Percentiles rank a stretch among this genome's conserved stretches.
These are phyloP conservation scores for Oryza meyeriana DNA, from an alignment of 176 grass and related monocot species.

Conservation along the genomic window DNA sequence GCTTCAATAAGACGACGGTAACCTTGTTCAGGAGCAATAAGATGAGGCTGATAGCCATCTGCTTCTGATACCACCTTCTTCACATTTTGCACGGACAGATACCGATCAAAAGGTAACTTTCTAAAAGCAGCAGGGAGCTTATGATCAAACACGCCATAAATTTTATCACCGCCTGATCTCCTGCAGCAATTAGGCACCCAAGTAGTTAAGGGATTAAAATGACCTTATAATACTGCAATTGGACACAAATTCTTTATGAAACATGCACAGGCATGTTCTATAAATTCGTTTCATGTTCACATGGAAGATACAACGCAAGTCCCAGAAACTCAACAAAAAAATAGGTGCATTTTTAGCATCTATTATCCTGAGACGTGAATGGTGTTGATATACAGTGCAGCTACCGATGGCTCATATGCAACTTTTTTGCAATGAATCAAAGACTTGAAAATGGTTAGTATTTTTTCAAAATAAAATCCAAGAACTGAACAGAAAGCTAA, in stretches of 20 bases:
- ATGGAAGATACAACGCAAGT: neutral
- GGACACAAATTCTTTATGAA: neutral
- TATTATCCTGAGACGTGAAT: neutral
- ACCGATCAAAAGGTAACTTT: slow-evolving; percentile 59
- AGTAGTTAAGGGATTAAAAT: slow-evolving; percentile 17
- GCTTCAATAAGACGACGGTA: slow-evolving; percentile 56
- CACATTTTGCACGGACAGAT: slow-evolving; percentile 66
- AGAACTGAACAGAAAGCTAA: neutral
- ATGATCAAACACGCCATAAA: slow-evolving; percentile 65
- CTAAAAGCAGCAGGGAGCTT: slow-evolving; percentile 54
- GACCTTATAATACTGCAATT: neutral
- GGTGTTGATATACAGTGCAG: neutral
- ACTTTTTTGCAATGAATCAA: neutral
- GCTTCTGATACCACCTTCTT: slow-evolving; percentile 69
- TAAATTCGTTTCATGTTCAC: neutral
- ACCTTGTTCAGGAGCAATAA: slow-evolving; percentile 78
- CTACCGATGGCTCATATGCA: neutral
- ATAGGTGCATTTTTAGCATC: neutral
- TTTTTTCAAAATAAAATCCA: neutral
- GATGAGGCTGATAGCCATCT: slow-evolving; percentile 81
- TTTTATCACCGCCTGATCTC: slow-evolving; percentile 64
- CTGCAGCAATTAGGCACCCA: slow-evolving; percentile 32
- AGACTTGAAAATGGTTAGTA: neutral
- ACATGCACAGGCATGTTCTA: neutral
- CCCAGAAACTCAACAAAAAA: neutral